Percentiles rank a stretch among this genome's conserved stretches.
phyloP scores from a whole-genome alignment of 208 protist species.

The Naegleria lovaniensis region DNA sequence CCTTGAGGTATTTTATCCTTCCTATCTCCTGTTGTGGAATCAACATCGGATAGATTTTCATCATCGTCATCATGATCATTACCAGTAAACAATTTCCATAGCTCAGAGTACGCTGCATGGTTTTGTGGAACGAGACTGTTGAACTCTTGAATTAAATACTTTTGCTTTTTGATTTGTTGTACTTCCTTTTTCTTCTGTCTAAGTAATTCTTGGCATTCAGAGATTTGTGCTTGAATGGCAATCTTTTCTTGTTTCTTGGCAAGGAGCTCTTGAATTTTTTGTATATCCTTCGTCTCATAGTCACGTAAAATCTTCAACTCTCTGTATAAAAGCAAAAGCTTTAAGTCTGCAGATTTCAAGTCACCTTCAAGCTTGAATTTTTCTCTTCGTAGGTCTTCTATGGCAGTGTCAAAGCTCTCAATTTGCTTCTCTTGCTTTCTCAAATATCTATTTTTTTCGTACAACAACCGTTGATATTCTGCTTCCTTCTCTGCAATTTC shows the following conservation, averaged over 20 bases:
- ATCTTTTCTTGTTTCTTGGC: constrained; percentile 37
- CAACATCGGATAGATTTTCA: neutral
- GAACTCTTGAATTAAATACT: constrained; percentile 45
- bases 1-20: constrained; percentile 42
- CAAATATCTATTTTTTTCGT: constrained; percentile 60
- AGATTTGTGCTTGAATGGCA: constrained; percentile 40
- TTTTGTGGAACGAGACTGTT: constrained; percentile 39
- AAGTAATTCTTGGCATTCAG: constrained; percentile 45
- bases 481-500: constrained; percentile 41
- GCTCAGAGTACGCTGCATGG: constrained; percentile 34
- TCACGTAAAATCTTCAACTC: constrained; percentile 87
- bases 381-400: constrained; percentile 65
- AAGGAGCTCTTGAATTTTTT: neutral
- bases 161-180: constrained; percentile 33
- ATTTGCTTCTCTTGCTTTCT: constrained; percentile 50
- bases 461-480: constrained; percentile 47
- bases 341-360: constrained; percentile 79
- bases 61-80: constrained; percentile 27
- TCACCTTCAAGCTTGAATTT: constrained; percentile 78
- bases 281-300: constrained; percentile 76
- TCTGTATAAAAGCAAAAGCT: constrained; percentile 78
- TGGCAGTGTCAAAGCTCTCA: constrained; percentile 61
- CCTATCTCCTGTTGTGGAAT: constrained; percentile 33
- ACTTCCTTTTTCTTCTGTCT: constrained; percentile 42
- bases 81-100: constrained; percentile 47